Percentiles rank a stretch among this genome's conserved stretches.
These are phyloP conservation scores for Talaromyces piceae DNA, from an alignment of 2,329 filamentous ascomycete species.

Conservation along the genomic window DNA sequence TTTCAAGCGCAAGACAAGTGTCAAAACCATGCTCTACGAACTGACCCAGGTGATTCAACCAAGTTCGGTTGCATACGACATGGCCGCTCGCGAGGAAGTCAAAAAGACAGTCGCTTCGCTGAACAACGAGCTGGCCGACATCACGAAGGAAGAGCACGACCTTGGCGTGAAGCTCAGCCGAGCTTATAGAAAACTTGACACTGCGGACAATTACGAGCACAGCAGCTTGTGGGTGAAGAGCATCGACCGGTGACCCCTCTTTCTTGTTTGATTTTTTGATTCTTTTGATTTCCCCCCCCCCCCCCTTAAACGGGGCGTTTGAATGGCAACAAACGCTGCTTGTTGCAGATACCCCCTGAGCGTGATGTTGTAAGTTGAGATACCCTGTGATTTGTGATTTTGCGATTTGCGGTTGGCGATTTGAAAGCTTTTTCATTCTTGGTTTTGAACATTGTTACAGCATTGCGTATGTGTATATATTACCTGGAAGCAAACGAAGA, in stretches of 20 bases:
- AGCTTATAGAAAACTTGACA: constrained; percentile 67
- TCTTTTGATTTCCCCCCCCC: too few relatives aligned
- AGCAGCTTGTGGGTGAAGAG: constrained; percentile 70
- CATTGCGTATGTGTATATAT: not conserved
- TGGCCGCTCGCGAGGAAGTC: constrained; percentile 52
- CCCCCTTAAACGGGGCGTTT: not conserved
- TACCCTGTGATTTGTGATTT: constrained; percentile 3
- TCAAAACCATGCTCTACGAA: constrained; percentile 64
- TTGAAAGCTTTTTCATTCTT: not conserved
- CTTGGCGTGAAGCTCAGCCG: constrained; percentile 66
- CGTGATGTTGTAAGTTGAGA: constrained; percentile 5
- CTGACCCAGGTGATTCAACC: constrained; percentile 71
- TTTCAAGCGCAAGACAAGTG: constrained; percentile 60
- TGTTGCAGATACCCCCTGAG: not conserved
- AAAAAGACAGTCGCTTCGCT: constrained; percentile 60
- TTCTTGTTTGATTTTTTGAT: not conserved
- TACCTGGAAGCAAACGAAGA: not conserved
- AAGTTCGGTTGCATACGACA: constrained; percentile 58
- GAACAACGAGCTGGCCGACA: constrained; percentile 60
- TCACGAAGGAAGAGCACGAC: constrained; percentile 70
- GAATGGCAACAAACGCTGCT: not conserved
- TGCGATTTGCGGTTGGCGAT: not conserved
- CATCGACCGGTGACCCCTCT: constrained; percentile 45
- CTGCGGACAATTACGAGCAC: constrained; percentile 45
- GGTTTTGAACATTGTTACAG: not conserved